phyloP scores from a whole-genome alignment of 2,329 filamentous ascomycete genomes.

The Neonectria ditissima region DNA sequence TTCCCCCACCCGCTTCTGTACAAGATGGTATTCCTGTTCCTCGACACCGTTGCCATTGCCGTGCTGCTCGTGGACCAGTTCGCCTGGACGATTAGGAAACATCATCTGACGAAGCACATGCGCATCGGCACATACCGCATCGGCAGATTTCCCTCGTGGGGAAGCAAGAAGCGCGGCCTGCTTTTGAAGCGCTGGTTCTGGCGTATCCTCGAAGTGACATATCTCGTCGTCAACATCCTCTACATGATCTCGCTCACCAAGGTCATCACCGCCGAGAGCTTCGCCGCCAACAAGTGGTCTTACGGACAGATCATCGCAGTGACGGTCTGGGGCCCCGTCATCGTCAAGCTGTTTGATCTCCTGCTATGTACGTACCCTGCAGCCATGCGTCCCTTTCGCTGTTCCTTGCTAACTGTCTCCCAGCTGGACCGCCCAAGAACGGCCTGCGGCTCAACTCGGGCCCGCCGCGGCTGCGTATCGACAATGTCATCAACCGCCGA shows the following conservation, averaged over 20 bases:
- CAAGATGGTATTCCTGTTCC: slow-evolving; percentile 52
- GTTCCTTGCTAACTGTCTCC: slow-evolving; percentile 36
- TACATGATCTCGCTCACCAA: slow-evolving; percentile 53
- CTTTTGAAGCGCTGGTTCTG: slow-evolving; percentile 49
- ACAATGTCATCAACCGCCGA: slow-evolving; percentile 54
- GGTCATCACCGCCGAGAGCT: slow-evolving; percentile 52
- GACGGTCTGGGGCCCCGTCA: slow-evolving; percentile 55
- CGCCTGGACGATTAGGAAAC: slow-evolving; percentile 52
- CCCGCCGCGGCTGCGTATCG: slow-evolving; percentile 53
- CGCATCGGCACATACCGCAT: slow-evolving; percentile 48
- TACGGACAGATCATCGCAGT: slow-evolving; percentile 56
- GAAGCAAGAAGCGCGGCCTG: slow-evolving; percentile 45
- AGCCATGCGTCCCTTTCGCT: neutral
- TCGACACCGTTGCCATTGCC: slow-evolving; percentile 52
- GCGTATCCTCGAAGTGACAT: slow-evolving; percentile 51
- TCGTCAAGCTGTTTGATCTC: slow-evolving; percentile 54
- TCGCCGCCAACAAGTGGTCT: slow-evolving; percentile 50
- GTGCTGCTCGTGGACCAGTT: slow-evolving; percentile 51
- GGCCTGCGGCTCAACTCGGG: slow-evolving; percentile 51
- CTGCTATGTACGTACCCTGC: slow-evolving; percentile 48
- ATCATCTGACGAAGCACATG: slow-evolving; percentile 48
- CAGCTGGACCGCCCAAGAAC: slow-evolving; percentile 54
- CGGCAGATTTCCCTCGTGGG: slow-evolving; percentile 48
- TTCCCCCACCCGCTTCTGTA: slow-evolving; percentile 54
- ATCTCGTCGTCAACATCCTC: slow-evolving; percentile 54